phyloP scores from a whole-genome alignment of 2,329 filamentous ascomycete species.

The Talaromyces sp. region DNA sequence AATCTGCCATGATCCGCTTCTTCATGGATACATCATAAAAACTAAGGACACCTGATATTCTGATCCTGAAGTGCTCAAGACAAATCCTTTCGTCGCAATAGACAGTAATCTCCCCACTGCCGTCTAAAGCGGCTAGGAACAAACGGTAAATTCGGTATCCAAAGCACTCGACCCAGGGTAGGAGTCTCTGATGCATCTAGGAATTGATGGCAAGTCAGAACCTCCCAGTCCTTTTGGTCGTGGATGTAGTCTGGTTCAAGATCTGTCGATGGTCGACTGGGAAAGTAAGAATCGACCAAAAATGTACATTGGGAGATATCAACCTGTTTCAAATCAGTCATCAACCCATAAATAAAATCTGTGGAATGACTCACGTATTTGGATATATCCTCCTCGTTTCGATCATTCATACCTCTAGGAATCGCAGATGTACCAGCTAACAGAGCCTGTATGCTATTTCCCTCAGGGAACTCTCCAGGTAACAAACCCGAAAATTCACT shows the following conservation, averaged over 20 bases:
- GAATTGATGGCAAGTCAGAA: conserved; percentile 71
- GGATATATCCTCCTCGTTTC: conserved; percentile 76
- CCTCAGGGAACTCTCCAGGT: conserved; percentile 84
- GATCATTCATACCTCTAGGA: conserved; percentile 84
- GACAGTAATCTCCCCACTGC: conserved; percentile 84
- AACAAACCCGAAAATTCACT: conserved; percentile 86
- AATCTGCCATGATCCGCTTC: no score
- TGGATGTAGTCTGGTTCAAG: conserved; percentile 78
- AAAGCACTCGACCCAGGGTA: conserved; percentile 71
- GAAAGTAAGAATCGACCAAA: conserved; percentile 82
- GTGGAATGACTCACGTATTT: conserved; percentile 66
- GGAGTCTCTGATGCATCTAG: conserved; percentile 74
- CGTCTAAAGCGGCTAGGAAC: conserved; percentile 68
- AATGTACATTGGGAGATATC: conserved; percentile 74
- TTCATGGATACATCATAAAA: no score
- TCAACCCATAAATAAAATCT: not conserved
- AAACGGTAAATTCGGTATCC: conserved; percentile 69
- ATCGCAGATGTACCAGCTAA: conserved; percentile 81
- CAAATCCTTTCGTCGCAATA: conserved; percentile 57
- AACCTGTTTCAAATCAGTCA: conserved; percentile 41
- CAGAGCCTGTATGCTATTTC: conserved; percentile 63
- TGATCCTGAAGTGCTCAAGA: no score
- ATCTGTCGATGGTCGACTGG: conserved; percentile 55
- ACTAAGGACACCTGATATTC: no score
- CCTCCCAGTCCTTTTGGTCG: conserved; percentile 73